Base-by-base conservation (phyloP, 345 rosid genomes). In the Capsella bursapastoris region DNA sequence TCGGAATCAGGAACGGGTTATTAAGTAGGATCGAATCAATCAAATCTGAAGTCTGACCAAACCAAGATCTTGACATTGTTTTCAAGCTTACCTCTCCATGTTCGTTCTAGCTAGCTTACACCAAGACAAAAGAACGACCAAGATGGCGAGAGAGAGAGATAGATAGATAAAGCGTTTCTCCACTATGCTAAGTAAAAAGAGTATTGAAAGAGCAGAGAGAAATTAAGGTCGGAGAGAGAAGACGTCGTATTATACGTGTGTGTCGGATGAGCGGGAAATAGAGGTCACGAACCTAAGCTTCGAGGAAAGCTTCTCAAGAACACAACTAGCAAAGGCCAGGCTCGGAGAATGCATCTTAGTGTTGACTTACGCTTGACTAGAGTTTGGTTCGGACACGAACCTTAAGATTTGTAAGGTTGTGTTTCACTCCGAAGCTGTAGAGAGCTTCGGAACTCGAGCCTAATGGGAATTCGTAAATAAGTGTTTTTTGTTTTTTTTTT, bases 351-450 rank as follows among this genome's bases (percentile, higher is more conserved):
- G 13, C 5, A 57, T 57, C 82, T 80, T 43, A 2, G 0, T 6
- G 84, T 86, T 81, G 92, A 84, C 90, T 25, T 70, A 37, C 72
- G 67, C 69, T 83, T 67, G 37, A 16, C 18, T 14, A 28, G 70
- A 57, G 64, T 82, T 68, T 71, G 77, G 58, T 71, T 73, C 50
- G 64, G 83, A 58, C 7, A 68, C 84, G 80, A 79, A 77, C 66
- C 77, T 58, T 29, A 28, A 18, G n/a, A 11, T 49, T 13, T 38
- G 57, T 68, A 62, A 9, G 73, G 64, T 38, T 60, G n/a, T 51
- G 35, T 53, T 79, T n/a, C 50, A 31, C 22, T 29, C 32, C 57
- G 32, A 3, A 53, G 55, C 78, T 52, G 4, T 51, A 5, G 29
- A 65, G 50, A 66, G 79, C 81, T 50, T 79, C 57, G 84, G 68